Base-by-base conservation (phyloP, 1,139 yeast species). In the Zygosaccharomyces pseudobailii region DNA sequence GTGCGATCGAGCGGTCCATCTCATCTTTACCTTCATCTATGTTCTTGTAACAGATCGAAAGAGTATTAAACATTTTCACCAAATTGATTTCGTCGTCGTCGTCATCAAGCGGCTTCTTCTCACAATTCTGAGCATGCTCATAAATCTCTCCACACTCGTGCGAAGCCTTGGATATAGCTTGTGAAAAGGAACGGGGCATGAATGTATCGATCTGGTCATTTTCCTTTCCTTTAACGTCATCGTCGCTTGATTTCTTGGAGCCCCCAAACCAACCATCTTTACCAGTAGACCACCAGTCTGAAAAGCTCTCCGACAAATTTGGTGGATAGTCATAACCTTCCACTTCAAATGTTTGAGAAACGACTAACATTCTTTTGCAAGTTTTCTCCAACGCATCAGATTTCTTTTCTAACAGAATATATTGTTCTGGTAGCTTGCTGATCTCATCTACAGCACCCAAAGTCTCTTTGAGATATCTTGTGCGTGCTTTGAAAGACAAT, bases 321-420 rank as follows among this genome's bases (percentile, higher is more conserved):
- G 88, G 88, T 27, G 89, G 89, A 57, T 82, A 83, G 62, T 84
- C 90, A 63, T 84, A 84, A 43, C 84, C 78, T 46, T 80, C 80
- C 50, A 81, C 75, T 56, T 75, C 84, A 59, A 76, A 84, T 19
- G 71, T 67, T 48, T 75, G 80, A 37, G 85, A 78, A 56, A 79
- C 78, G 25, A 74, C 72, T 47, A 82, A 71, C 54, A 82, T 71
- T 62, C 80, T 81, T 52, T 79, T 78, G 67, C 81, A 80, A 53
- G 80, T 75, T 47, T 72, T 72, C 61, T 79, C 78, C 55, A 83
- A 70, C 47, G 78, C 72, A 65, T 82, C 92, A 52, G 84, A 82
- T 58, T 78, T 78, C 51, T 74, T 71, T 64, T 85, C 94, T 57
- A 86, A 71, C 50, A 76, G 75, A 52, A 79, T 73, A 66, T 86